Base-by-base conservation (phyloP, 768 basidiomycete genomes). In the Boletus vinaceobasis region DNA sequence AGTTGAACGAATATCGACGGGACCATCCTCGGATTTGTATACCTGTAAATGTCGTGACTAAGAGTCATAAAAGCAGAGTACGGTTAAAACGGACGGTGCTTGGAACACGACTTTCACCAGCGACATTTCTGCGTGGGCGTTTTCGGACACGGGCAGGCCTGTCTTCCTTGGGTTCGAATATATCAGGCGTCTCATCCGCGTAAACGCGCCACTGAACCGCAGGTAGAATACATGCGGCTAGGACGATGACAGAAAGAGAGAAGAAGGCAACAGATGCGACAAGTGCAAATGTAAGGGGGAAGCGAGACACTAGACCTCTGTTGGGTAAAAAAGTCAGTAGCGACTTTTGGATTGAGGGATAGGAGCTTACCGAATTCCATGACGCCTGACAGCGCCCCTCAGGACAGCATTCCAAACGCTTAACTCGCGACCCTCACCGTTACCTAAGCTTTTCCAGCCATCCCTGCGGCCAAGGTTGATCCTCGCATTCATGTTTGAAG, bases 381-480 rank as follows among this genome's bases (percentile, higher is more conserved):
- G 80, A 57, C 83, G 86, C 36, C 80, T 77, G 31, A 88, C 79
- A 19, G 73, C 71, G 9, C 90, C 90, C 52, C 73, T 76, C 40
- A 93, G 60, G 36, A 75, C 78, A 21, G 88, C 86, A 21, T 81
- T 75, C 31, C 79, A 64, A 9, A 93, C 81, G 58, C 80, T 86
- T 4, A 93, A 62, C 67, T 93, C 91, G 50, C 86, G 83, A 15
- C 83, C 87, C 70, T 86, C 74, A 3, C 89, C 90, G 14, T 68
- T 73, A 7, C 89, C 89, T 21, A 93, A 45, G 29, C 73, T 79
- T 66, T 71, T 84, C 91, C 91, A 93, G 32, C 74, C 74, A 65
- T 93, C 91, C 13, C 71, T 75, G 40, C 91, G 82, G 5, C 91
- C 91, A 40, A 93, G 65, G 62, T 88, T 80, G n/a, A 93, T 74